Base-by-base conservation (phyloP, 257 asterid genomes). In the Salvia hispanica region DNA sequence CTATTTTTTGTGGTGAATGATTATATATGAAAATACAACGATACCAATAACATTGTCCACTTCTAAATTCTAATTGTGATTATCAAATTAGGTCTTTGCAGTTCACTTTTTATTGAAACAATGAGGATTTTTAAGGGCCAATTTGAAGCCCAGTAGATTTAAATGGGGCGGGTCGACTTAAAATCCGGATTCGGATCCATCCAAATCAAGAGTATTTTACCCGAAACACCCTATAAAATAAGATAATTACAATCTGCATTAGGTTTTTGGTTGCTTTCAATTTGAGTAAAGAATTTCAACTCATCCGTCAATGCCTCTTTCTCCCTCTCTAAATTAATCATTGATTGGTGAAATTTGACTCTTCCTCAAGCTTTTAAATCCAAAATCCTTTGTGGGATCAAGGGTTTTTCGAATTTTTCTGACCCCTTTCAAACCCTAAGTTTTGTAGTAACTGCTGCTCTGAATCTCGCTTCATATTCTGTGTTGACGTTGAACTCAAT, bases 261-360 rank as follows among this genome's bases (percentile, higher is more conserved):
- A 73, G 73, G 78, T 73, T 66, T 42, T 62, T 31, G 69, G 69
- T 28, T 62, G 67, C 67, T 44, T 37, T 56, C 50, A 56, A 48
- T 36, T 25, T 36, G 70, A 55, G 67, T 62, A 62, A 28, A 25
- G 67, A 45, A 61, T 55, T 39, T 62, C 73, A 76, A 64, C 72
- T 58, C 79, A 75, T 64, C 69, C 73, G 72, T 75, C 76, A 71
- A 59, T 57, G 18, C 73, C 25, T 11, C 14, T 21, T 11, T 40
- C 48, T 39, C 46, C 60, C 18, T 47, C 47, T 51, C 36, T 11
- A 15, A 62, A 68, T 77, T 72, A 68, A 36, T 56, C 75, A 33
- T n/a, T 65, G 62, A 52, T 68, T 52, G 64, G 59, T 62, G 58
- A 65, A 47, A 56, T 31, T 77, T 75, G 75, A 77, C 75, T 59